Evolutionary conservation across 805 yeast species (phyloP).

Genomic region (Torulaspora gathmanii): DNA sequence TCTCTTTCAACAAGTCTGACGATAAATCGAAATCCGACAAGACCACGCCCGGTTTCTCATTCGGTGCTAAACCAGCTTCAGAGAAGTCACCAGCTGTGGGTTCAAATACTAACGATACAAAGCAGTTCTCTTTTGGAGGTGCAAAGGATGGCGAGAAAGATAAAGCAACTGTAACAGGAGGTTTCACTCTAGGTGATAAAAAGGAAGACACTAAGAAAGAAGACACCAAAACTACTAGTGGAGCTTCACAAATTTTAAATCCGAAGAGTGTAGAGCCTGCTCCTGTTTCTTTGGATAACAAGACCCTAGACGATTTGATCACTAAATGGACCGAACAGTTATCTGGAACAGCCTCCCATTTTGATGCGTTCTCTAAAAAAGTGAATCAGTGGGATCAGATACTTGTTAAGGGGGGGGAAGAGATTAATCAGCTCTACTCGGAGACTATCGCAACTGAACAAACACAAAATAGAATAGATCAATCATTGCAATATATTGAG

Average conservation of each 20-base stretch:
- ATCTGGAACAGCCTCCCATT: slow-evolving; percentile 65
- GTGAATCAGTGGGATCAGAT: slow-evolving; percentile 83
- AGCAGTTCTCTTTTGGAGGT: neutral
- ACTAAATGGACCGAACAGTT: slow-evolving; percentile 90
- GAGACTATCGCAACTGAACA: slow-evolving; percentile 81
- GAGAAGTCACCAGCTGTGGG: neutral
- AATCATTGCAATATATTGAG: slow-evolving; percentile 76
- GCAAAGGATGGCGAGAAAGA: slow-evolving; percentile 3
- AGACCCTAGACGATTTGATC: slow-evolving; percentile 87
- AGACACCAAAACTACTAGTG: slow-evolving; percentile 14
- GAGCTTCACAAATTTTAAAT: slow-evolving; percentile 19
- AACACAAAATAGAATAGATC: slow-evolving; percentile 80
- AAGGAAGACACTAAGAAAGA: slow-evolving; percentile 17
- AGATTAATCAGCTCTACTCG: slow-evolving; percentile 68
- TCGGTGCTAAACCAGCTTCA: slow-evolving; percentile 13
- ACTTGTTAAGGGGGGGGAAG: slow-evolving; percentile 79
- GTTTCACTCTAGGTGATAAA: neutral
- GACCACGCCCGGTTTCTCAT: slow-evolving; percentile 7
- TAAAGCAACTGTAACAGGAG: neutral
- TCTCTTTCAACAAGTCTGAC: neutral
- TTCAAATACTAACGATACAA: neutral
- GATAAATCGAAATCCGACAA: neutral
- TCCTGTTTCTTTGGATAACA: slow-evolving; percentile 77
- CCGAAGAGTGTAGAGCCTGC: slow-evolving; percentile 57
- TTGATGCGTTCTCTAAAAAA: slow-evolving; percentile 67